phyloP scores from a whole-genome alignment of 2,329 filamentous ascomycete genomes.

The Fusarium coicis region DNA sequence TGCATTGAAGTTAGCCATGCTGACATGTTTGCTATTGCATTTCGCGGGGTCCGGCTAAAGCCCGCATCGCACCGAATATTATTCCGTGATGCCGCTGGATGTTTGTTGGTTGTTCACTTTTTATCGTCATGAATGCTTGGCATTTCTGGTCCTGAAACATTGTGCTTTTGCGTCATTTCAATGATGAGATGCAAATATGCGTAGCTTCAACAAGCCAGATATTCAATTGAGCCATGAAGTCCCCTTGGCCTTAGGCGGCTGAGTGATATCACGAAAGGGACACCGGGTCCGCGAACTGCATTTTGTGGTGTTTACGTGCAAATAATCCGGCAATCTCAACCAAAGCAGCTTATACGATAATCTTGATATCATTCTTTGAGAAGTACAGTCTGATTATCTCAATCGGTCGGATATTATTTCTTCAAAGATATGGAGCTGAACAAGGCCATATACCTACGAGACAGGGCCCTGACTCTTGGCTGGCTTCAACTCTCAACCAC shows the following conservation, averaged over 20 bases:
- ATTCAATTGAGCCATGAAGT: background rate
- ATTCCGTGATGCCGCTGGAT: background rate
- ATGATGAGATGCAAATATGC: fast-evolving
- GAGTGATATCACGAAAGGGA: background rate
- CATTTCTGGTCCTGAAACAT: background rate
- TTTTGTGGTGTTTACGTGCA: background rate
- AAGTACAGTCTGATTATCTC: fast-evolving
- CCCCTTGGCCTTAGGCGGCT: background rate
- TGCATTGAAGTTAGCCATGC: background rate
- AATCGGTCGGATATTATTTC: fast-evolving
- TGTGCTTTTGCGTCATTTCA: background rate
- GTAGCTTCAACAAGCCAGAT: fast-evolving
- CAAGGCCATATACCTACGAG: too few species aligned
- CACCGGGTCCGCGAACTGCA: too few species aligned
- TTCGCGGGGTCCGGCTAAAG: background rate
- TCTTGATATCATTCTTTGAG: background rate
- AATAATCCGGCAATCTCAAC: background rate
- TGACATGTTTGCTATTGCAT: background rate
- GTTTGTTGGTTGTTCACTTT: background rate
- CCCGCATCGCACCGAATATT: slow-evolving; percentile 7
- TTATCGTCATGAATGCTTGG: background rate
- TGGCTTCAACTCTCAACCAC: background rate
- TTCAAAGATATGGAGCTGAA: background rate
- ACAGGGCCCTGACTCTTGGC: background rate
- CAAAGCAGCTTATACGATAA: too few species aligned